These are phyloP conservation scores for Stellera chamaejasme DNA, from an alignment of 345 rosid genomes.

Conservation along the genomic window DNA sequence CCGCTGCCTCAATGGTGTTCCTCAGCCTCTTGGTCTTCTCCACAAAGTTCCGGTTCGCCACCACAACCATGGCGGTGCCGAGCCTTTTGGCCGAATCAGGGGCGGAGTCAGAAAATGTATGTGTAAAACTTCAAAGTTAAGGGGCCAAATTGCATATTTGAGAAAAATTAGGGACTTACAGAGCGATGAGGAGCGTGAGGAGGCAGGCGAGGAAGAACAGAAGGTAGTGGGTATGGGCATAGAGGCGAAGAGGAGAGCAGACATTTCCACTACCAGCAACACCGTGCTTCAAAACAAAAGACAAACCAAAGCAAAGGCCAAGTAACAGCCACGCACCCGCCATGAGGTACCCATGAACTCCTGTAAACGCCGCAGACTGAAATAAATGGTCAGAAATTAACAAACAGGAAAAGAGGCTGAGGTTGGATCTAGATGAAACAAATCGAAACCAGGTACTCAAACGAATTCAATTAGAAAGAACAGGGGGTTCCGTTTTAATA, in stretches of 20 bases:
- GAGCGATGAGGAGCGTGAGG: slow-evolving; percentile 35
- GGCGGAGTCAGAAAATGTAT: slow-evolving; percentile 1
- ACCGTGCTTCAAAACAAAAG: slow-evolving; percentile 18
- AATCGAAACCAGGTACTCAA: too few relatives aligned
- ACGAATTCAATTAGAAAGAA: neutral
- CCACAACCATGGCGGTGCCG: slow-evolving; percentile 35
- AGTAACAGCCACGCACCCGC: slow-evolving; percentile 46
- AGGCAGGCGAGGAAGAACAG: slow-evolving; percentile 28
- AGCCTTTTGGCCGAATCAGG: slow-evolving; percentile 23
- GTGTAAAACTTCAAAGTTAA: neutral
- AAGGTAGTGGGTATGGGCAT: slow-evolving; percentile 15
- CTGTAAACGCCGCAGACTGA: slow-evolving; percentile 82
- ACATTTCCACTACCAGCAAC: neutral
- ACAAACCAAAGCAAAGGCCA: slow-evolving; percentile 41
- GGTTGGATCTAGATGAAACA: neutral
- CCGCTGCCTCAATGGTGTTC: slow-evolving; percentile 31
- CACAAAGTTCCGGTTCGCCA: slow-evolving; percentile 28
- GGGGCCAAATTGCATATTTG: neutral
- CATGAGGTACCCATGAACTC: slow-evolving; percentile 47
- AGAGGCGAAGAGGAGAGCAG: slow-evolving; percentile 16
- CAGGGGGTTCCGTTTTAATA: neutral
- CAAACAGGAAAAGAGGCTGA: neutral
- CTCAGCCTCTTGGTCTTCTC: slow-evolving; percentile 34
- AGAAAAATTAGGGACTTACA: slow-evolving; percentile 30
- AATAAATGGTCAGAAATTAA: slow-evolving; percentile 9